These are phyloP conservation scores for Peniophora sp. DNA, from an alignment of 1,284 basidiomycete genomes.

Conservation along the genomic window DNA sequence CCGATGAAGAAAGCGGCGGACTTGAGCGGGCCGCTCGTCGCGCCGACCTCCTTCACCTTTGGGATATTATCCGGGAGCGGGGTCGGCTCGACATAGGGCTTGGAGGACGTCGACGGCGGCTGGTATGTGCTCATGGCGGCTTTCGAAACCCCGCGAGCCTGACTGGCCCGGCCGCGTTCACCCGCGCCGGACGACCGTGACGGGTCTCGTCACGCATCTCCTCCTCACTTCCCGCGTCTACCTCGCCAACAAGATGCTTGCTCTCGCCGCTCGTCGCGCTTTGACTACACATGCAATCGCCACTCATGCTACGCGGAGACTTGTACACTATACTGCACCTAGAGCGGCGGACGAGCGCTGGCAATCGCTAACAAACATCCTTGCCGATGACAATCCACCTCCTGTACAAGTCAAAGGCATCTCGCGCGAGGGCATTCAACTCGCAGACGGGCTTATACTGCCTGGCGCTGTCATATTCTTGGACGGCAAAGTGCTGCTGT, in stretches of 20 bases:
- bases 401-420: slow-evolving; percentile 66
- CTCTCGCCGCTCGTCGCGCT: too few species aligned
- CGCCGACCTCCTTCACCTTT: slow-evolving; percentile 86
- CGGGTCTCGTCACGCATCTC: not conserved
- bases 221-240: too few species aligned
- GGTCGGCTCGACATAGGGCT: slow-evolving; percentile 61
- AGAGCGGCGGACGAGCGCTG: slow-evolving; percentile 10
- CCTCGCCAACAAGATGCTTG: too few species aligned
- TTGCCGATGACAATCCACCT: slow-evolving; percentile 60
- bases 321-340: too few species aligned
- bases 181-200: not conserved
- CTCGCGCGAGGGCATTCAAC: slow-evolving; percentile 50
- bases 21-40: slow-evolving; percentile 91
- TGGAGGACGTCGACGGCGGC: slow-evolving; percentile 28
- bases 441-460: slow-evolving; percentile 71
- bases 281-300: too few species aligned
- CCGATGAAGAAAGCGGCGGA: slow-evolving; percentile 97
- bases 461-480: slow-evolving; percentile 77
- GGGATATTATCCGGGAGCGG: slow-evolving; percentile 72
- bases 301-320: too few species aligned
- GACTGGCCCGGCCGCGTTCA: not conserved
- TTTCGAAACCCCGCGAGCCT: too few species aligned
- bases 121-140: slow-evolving; percentile 39
- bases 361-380: slow-evolving; percentile 53
- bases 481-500: slow-evolving; percentile 82